phyloP scores from a whole-genome alignment of 768 basidiomycete genomes.

The Macrolepiota dolichaula region DNA sequence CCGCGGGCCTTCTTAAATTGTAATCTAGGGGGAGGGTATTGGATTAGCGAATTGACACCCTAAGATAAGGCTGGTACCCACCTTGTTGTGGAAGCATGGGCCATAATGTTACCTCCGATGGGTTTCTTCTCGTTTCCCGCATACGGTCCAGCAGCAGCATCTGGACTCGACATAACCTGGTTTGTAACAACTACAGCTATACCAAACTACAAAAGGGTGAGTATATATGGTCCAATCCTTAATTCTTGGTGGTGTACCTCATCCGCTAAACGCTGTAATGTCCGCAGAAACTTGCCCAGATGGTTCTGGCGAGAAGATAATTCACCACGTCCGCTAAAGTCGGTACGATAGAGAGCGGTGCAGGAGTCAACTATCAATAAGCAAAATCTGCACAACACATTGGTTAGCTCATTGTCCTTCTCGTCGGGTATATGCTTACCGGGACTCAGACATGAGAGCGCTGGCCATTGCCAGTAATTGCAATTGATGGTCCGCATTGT shows the following conservation, averaged over 20 bases:
- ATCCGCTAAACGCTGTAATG: conserved; percentile 89
- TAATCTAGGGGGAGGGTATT: conserved; percentile 42
- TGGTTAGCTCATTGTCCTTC: conserved; percentile 1
- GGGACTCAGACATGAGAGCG: conserved; percentile 98
- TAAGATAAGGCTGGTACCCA: conserved; percentile 26
- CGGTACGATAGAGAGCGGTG: conserved; percentile 92
- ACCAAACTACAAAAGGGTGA: conserved; percentile 65
- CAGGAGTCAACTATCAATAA: conserved; percentile 95
- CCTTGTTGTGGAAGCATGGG: conserved; percentile 98
- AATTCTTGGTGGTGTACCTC: conserved; percentile 54
- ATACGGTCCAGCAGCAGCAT: conserved; percentile 87
- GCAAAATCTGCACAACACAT: conserved; percentile 67
- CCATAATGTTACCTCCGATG: conserved; percentile 98
- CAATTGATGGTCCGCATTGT: conserved; percentile 97
- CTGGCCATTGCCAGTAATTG: conserved; percentile 87
- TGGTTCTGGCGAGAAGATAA: conserved; percentile 94
- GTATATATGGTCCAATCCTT: conserved; percentile 15
- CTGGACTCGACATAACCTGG: conserved; percentile 99
- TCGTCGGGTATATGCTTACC: conserved; percentile 46
- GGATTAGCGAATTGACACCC: conserved; percentile 3
- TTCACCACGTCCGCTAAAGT: conserved; percentile 94
- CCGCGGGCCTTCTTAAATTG: conserved; percentile 92
- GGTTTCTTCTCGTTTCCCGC: conserved; percentile 95
- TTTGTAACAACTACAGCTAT: conserved; percentile 97
- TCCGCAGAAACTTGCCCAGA: conserved; percentile 92